Percentiles rank a stretch among this genome's conserved stretches.
These are phyloP conservation scores for Stephania japonica DNA, from an alignment of 164 flowering plant genomes.

Conservation along the genomic window DNA sequence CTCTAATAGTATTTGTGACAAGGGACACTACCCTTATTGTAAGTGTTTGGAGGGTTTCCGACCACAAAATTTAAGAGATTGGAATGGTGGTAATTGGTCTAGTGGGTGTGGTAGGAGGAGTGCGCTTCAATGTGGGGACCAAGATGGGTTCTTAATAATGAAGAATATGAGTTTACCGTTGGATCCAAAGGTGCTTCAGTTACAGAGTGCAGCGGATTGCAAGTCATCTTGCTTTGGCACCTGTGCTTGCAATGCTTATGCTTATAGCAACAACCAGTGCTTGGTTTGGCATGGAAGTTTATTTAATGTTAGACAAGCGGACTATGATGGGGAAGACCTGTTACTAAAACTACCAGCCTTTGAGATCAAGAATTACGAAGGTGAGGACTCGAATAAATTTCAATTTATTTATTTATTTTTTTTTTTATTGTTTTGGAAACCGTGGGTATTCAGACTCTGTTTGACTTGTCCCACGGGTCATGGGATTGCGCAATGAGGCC, in stretches of 20 bases:
- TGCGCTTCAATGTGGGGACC: slow-evolving; percentile 8
- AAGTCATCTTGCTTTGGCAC: slow-evolving; percentile 18
- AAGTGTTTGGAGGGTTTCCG: slow-evolving; percentile 11
- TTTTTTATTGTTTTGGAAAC: too few species aligned
- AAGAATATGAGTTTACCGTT: slow-evolving; percentile 21
- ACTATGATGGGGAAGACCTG: slow-evolving; percentile 7
- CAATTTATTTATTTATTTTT: neutral
- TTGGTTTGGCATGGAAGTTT: slow-evolving; percentile 8
- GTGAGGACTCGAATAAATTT: too few species aligned
- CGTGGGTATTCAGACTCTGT: too few species aligned
- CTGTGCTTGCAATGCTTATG: slow-evolving; percentile 32
- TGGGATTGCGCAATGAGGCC: neutral
- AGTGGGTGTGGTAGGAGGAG: slow-evolving; percentile 17
- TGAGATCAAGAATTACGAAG: neutral
- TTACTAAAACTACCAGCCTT: neutral
- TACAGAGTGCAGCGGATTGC: slow-evolving; percentile 7
- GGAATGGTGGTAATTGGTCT: slow-evolving; percentile 18
- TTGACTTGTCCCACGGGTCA: too few species aligned
- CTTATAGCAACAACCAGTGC: slow-evolving; percentile 12
- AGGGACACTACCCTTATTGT: slow-evolving; percentile 2
- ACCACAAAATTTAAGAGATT: slow-evolving; percentile 3
- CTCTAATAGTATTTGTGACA: slow-evolving; percentile 11
- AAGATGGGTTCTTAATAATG: slow-evolving; percentile 17
- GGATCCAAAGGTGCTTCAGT: slow-evolving; percentile 4
- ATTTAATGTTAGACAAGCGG: neutral